These are phyloP conservation scores for Uronychia setigera DNA, from an alignment of 73 alveolate species.

Conservation along the genomic window DNA sequence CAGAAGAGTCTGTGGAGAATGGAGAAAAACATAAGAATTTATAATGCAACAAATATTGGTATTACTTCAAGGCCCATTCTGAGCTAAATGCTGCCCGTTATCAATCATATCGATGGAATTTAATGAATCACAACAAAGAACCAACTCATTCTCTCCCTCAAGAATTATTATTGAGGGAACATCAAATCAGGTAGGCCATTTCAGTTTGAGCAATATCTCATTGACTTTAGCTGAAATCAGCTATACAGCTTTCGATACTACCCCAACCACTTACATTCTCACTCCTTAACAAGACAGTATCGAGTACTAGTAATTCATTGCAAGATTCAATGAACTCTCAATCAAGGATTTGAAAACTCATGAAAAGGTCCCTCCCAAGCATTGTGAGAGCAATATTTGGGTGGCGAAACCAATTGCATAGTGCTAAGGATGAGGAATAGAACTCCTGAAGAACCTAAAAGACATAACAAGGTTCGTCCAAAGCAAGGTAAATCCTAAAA, in stretches of 20 bases:
- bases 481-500: constrained; percentile 16
- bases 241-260: constrained; percentile 55
- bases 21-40: too few species aligned
- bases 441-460: constrained; percentile 37
- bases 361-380: constrained; percentile 59
- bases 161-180: constrained; percentile 22
- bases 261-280: constrained; percentile 62
- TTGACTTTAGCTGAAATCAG: constrained; percentile 2
- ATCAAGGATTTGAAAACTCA: constrained; percentile 51
- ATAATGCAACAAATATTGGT: too few species aligned
- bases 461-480: constrained; percentile 53
- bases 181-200: constrained; percentile 7
- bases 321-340: constrained; percentile 55
- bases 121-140: constrained; percentile 56
- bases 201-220: constrained; percentile 15
- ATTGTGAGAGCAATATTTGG: constrained; percentile 64
- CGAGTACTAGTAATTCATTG: constrained; percentile 37
- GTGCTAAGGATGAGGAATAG: constrained; percentile 69
- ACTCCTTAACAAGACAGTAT: constrained; percentile 19
- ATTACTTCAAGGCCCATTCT: too few species aligned
- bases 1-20: too few species aligned
- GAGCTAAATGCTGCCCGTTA: constrained; percentile 6
- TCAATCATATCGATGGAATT: constrained; percentile 56
- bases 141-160: constrained; percentile 45
- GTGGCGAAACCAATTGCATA: constrained; percentile 56